Evolutionary conservation across 345 rosid species (phyloP), one percentile per base, ranked within the genome.

Genomic region (Gossypium turneri): DNA sequence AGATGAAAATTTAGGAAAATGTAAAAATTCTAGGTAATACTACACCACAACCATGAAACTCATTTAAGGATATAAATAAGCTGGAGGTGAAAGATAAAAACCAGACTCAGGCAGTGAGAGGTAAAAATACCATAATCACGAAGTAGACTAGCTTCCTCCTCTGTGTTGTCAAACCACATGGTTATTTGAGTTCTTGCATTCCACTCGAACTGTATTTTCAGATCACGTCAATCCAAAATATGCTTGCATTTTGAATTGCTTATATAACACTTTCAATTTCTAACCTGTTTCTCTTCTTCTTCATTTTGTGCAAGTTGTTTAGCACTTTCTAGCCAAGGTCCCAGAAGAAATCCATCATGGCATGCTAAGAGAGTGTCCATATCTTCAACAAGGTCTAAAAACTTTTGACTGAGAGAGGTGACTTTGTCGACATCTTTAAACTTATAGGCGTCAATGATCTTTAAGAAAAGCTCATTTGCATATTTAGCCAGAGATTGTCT

Each of bases 291-390:
- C 79, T 82, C 72, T 68, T 85, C 86, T 63, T 86, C 83, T 70
- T 82, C 74, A 29, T 81, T 79, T 75, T 72, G 73, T 29, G 90
- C 92, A 65, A 88, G 88, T 52, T 76, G 78, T 82, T 87, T 88
- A 57, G 92, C 94, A 71, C 90, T 88, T 81, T 90, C 92, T 70
- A 88, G 76, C 94, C 92, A 90, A 67, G 90, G 92, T 47, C 94
- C 92, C 4, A 87, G 85, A 73, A 90, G 90, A 82, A 86, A 87
- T 57, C 90, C 90, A 56, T 87, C 85, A 64, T 87, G 90, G 79
- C 87, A 85, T 20, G 85, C 83, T 66, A 90, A 78, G 68, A 88
- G 88, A 2, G 53, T 58, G 75, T 90, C 92, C 85, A 88, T 77
- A 81, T 88, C 92, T 22, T 84, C 86, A 45, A 87, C 94, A 29